Evolutionary conservation across 306 rosid genomes (phyloP), one percentile per base, ranked within the genome.

Genomic region (Cucurbita moschata): DNA sequence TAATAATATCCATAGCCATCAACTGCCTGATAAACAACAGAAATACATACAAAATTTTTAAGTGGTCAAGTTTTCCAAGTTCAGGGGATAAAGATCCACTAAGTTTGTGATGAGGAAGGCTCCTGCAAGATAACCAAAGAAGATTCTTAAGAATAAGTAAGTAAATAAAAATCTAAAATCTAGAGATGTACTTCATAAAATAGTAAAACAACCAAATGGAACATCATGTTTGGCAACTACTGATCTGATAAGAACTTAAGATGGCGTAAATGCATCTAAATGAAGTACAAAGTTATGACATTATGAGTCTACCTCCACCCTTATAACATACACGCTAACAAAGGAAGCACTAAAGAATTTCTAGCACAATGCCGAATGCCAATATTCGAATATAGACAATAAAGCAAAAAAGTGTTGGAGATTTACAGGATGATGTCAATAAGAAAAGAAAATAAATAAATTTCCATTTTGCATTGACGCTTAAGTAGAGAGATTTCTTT

Each of bases 51-150:
- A 95, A 86, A 85, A 86, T 73, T 77, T 69, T 89, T 82, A 95
- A 81, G 52, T 80, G 92, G 54, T 83, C 97, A 18, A 95, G 89
- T 88, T 85, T 95, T 85, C 96, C 96, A 62, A 95, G 91, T 81
- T 88, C 96, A 72, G 97, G 85, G 55, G 96, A 77, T 79, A 95
- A 51, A 19, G 75, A 80, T 70, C 99, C 99, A 77, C 90, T 89
- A 75, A 95, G 79, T 86, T 85, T 95, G 76, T 85, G 92, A 78
- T 79, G 64, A 53, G 96, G 63, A 79, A 95, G 87, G 77, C 79
- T 77, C 96, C 99, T 95, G 87, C 54, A 77, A 78, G 73, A 81
- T 47, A 72, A 76, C 55, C 79, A 84, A 85, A 50, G 13, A 77
- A 78, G 71, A 74, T 75, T 81, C 57, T 75, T 76, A 71, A 79